phyloP scores from a whole-genome alignment of 805 yeast genomes.

The Myxozyma melibiosi region DNA sequence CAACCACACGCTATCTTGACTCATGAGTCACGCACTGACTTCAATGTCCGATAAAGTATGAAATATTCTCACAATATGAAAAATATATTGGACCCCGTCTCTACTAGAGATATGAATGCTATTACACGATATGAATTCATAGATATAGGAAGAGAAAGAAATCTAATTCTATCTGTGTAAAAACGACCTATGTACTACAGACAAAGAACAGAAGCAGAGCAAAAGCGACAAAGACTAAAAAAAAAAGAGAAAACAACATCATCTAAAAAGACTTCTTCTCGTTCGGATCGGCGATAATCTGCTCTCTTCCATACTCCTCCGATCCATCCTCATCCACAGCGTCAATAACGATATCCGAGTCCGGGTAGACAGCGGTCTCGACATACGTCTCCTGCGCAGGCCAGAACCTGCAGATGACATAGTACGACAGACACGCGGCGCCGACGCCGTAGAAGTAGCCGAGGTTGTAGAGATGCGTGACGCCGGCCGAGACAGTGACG shows the following conservation, averaged over 20 bases:
- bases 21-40: too few relatives aligned
- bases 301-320: not conserved
- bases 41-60: too few relatives aligned
- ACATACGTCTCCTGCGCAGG: slow-evolving; percentile 47
- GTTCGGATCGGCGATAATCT: not conserved
- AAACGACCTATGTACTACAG: too few relatives aligned
- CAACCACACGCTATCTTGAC: too few relatives aligned
- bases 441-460: slow-evolving; percentile 71
- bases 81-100: too few relatives aligned
- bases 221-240: not conserved
- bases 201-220: too few relatives aligned
- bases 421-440: slow-evolving; percentile 55
- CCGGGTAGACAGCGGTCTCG: slow-evolving; percentile 19
- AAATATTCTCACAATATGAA: too few relatives aligned
- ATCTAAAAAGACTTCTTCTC: not conserved
- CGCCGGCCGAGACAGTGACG: slow-evolving; percentile 63
- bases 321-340: slow-evolving; percentile 5
- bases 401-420: slow-evolving; percentile 51
- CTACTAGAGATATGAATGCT: too few relatives aligned
- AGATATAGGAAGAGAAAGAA: too few relatives aligned
- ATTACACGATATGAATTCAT: too few relatives aligned
- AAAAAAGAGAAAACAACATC: not conserved
- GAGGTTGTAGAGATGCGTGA: slow-evolving; percentile 54
- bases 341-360: slow-evolving; percentile 17
- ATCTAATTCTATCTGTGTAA: too few relatives aligned